Conservation (phyloP, 305 asterid species). For the Ilex paraguariensis region DNA sequence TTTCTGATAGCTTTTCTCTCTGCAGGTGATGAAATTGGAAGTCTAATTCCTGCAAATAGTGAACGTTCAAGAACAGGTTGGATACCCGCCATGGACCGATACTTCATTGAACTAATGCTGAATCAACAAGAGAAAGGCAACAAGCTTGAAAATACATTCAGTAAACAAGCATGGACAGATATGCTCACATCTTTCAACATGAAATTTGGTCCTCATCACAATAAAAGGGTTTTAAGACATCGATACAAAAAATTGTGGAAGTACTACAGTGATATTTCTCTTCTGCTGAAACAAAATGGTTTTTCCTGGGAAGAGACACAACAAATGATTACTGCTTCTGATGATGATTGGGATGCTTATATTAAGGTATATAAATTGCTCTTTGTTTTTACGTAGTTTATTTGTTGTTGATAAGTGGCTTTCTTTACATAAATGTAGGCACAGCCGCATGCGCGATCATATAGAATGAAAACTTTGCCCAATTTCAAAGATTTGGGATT, state of each 20-base stretch:
- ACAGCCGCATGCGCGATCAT: constrained; percentile 37
- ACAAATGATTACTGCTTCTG: constrained; percentile 36
- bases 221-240: constrained; percentile 34
- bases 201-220: constrained; percentile 27
- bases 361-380: constrained; percentile 26
- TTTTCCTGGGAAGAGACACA: constrained; percentile 38
- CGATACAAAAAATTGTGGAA: constrained; percentile 33
- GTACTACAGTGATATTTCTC: constrained; percentile 27
- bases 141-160: constrained; percentile 26
- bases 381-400: constrained; percentile 9
- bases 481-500: constrained; percentile 25
- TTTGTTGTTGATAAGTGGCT: constrained; percentile 10
- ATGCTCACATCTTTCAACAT: constrained; percentile 31
- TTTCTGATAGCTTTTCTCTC: constrained; percentile 7
- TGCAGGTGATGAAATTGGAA: constrained; percentile 27
- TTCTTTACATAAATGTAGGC: constrained; percentile 21
- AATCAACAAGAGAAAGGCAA: constrained; percentile 39
- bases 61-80: constrained; percentile 31
- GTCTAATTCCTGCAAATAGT: constrained; percentile 24
- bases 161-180: constrained; percentile 39
- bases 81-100: constrained; percentile 34
- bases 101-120: constrained; percentile 30
- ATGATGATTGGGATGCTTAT: constrained; percentile 38
- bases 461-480: constrained; percentile 28
- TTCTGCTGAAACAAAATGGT: constrained; percentile 28